phyloP scores from a whole-genome alignment of 176 grass and related monocot genomes.

The barley (Hordeum vulgare) region DNA sequence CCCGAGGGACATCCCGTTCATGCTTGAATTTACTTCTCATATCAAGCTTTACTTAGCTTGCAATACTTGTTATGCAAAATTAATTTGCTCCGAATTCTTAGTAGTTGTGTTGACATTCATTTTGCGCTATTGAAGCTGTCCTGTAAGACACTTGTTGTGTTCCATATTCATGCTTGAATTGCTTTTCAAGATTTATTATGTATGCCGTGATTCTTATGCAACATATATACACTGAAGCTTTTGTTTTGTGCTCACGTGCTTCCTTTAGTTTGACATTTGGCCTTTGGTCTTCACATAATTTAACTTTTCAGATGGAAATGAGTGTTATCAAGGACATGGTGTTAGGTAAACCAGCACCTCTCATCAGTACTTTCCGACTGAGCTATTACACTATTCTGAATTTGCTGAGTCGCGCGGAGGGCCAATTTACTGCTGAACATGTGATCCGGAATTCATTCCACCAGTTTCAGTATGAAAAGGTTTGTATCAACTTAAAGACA shows the following conservation, averaged over 20 bases:
- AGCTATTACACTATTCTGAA: conserved; percentile 98
- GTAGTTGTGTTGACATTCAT: background rate
- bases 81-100: conserved; percentile 3
- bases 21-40: conserved; percentile 11
- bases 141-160: background rate
- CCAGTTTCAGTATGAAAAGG: conserved; percentile 99
- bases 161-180: conserved; percentile 13
- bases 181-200: background rate
- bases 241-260: background rate
- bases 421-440: conserved; percentile 98
- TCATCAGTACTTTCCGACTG: conserved; percentile 93
- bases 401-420: conserved; percentile 93
- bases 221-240: background rate
- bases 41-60: conserved; percentile 3
- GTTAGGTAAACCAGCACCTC: conserved; percentile 93
- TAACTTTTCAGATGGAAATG: conserved; percentile 93
- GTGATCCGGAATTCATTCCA: conserved; percentile 98
- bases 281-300: background rate
- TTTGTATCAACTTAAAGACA: conserved; percentile 32
- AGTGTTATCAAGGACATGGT: conserved; percentile 97
- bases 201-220: background rate
- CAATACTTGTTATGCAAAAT: background rate
- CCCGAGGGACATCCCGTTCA: background rate
- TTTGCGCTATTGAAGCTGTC: background rate
- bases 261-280: background rate